A percentile compares a stretch with the other conserved stretches of the same genome.
Conservation (phyloP, 345 rosid genomes). For the Dimocarpus longan region DNA sequence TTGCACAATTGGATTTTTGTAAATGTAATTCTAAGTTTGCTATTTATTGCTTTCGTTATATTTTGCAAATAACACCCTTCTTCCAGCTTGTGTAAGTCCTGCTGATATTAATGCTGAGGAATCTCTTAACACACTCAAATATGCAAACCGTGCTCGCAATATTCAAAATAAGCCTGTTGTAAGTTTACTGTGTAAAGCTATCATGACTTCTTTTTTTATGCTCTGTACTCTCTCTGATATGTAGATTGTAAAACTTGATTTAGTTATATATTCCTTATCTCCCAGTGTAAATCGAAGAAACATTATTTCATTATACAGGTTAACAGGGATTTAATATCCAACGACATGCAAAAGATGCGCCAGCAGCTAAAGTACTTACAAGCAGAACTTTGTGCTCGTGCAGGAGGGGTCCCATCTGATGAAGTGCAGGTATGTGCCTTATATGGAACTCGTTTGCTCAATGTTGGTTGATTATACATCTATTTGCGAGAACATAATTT, state of each 20-base stretch:
- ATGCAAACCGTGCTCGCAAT: slow-evolving; percentile 90
- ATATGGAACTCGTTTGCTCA: not conserved
- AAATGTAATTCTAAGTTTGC: not conserved
- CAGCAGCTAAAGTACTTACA: slow-evolving; percentile 65
- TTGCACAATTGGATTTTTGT: not conserved
- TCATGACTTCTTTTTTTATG: not conserved
- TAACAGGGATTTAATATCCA: slow-evolving; percentile 69
- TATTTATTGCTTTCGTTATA: slow-evolving; percentile 15
- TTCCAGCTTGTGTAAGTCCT: slow-evolving; percentile 80
- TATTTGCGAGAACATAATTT: not conserved
- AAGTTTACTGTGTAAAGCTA: slow-evolving; percentile 31
- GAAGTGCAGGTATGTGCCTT: slow-evolving; percentile 54
- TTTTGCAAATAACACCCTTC: slow-evolving; percentile 16
- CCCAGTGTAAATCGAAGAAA: slow-evolving; percentile 2
- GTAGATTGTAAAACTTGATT: slow-evolving; percentile 2
- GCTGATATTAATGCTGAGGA: slow-evolving; percentile 87
- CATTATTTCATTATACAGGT: slow-evolving; percentile 42
- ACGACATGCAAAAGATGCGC: slow-evolving; percentile 75
- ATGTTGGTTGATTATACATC: slow-evolving; percentile 14
- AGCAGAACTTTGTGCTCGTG: slow-evolving; percentile 67
- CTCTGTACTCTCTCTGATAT: not conserved
- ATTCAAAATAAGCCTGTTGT: slow-evolving; percentile 85
- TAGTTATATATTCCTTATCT: not conserved
- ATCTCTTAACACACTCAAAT: slow-evolving; percentile 74
- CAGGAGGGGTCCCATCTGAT: slow-evolving; percentile 49